A percentile compares a stretch with the other conserved stretches of the same genome.
Conservation (phyloP, 2,329 filamentous ascomycete species). For the Pyrenochaeta sp. region DNA sequence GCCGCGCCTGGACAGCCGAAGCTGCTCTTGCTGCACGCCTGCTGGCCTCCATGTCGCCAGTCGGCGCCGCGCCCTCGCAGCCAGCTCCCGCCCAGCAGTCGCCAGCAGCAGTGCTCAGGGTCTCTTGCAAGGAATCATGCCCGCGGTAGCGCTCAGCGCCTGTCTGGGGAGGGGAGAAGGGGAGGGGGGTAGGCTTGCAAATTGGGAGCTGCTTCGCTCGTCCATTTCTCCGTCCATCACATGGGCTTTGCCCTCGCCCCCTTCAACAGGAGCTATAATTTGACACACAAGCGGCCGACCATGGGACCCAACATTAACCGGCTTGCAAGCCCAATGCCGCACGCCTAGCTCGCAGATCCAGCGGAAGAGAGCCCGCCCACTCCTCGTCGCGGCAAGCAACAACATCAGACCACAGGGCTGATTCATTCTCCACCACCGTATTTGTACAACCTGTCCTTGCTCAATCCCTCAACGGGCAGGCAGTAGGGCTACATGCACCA, state of each 20-base stretch:
- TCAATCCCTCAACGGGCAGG: slow-evolving; percentile 8
- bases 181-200: no score
- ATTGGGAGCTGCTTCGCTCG: slow-evolving; percentile 5
- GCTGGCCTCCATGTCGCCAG: not conserved
- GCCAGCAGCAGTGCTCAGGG: no score
- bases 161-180: no score
- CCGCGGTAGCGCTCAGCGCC: no score
- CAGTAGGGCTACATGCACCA: slow-evolving; percentile 13
- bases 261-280: not conserved
- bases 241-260: slow-evolving; percentile 5
- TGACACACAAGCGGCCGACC: not conserved
- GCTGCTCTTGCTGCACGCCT: not conserved
- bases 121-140: no score
- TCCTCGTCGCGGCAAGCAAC: slow-evolving; percentile 18
- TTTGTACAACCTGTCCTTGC: slow-evolving; percentile 20
- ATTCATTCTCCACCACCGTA: slow-evolving; percentile 6
- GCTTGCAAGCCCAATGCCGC: slow-evolving; percentile 32
- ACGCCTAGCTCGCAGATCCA: slow-evolving; percentile 32
- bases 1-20: slow-evolving; percentile 23
- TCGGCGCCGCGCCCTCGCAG: no score
- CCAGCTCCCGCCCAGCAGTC: no score
- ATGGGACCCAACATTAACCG: slow-evolving; percentile 32
- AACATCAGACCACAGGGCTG: slow-evolving; percentile 34
- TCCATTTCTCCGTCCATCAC: slow-evolving; percentile 14
- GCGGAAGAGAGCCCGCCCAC: slow-evolving; percentile 38